Evolutionary conservation across 495 filamentous ascomycete genomes (phyloP), one percentile per base, ranked within the genome.

Genomic region (Letharia columbiana): DNA sequence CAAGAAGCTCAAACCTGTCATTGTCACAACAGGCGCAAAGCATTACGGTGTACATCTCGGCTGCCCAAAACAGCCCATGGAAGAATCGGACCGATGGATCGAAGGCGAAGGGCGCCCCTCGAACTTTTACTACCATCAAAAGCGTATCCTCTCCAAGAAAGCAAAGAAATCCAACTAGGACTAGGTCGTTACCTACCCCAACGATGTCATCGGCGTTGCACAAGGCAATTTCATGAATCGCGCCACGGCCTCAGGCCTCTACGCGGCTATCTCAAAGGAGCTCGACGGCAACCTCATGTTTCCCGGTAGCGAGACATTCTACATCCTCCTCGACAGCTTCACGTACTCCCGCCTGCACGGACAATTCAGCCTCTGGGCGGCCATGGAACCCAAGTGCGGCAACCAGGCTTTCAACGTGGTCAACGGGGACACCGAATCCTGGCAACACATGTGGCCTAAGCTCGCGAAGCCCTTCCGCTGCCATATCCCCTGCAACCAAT

Each of bases 211-310:
- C 60, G 66, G 67, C 17, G 63, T 71, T 49, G 74, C 73, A 1
- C 65, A 67, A 66, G 71, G 77, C 41, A 86, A 85, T 67, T 85
- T 82, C 71, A 85, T 86, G 83, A 86, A 83, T 67, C 74, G 85
- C 23, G 75, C 77, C 58, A 75, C 78, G 2, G 68, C 77, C 10
- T 47, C 85, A 18, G 83, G 76, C 0, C 70, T 86, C 33, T 85
- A 86, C 68, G 78, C 76, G 60, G 76, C 77, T 31, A 74, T 84
- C 18, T 75, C 70, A 60, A 80, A 79, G 65, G 80, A 81, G 58
- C 71, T 85, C 13, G 72, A 76, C 40, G 73, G 76, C 15, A 67
- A 74, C 52, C 74, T 86, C 2, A 63, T 75, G 4, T 84, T 79
- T 67, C 81, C 82, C 8, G 81, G 83, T 23, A 75, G 70, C 52